These are phyloP conservation scores for Diddensiella transvaalensis DNA, from an alignment of 805 yeast genomes.

Conservation along the genomic window DNA sequence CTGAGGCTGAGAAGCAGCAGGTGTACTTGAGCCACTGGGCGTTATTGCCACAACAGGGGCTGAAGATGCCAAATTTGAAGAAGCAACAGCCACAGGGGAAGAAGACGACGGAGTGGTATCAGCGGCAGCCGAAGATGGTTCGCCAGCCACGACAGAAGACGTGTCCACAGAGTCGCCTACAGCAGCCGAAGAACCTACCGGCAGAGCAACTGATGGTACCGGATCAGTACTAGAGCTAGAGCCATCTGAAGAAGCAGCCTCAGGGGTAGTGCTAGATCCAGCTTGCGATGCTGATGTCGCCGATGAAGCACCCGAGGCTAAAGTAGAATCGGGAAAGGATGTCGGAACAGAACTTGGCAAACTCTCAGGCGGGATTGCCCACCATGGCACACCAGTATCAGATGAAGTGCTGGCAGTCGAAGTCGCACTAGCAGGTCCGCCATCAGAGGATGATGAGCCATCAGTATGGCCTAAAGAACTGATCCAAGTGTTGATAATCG, in stretches of 20 bases:
- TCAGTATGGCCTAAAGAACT: background rate
- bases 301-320: constrained; percentile 4
- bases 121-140: background rate
- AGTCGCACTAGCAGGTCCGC: background rate
- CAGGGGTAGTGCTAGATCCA: constrained; percentile 3
- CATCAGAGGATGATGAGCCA: background rate
- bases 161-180: no score
- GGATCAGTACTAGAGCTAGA: no score
- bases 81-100: constrained; percentile 8
- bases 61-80: background rate
- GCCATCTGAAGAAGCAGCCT: no score
- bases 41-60: constrained; percentile 7
- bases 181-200: background rate
- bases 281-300: constrained; percentile 2
- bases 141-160: background rate
- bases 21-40: constrained; percentile 6
- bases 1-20: constrained; percentile 10
- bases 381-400: background rate
- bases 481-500: background rate
- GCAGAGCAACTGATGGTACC: background rate
- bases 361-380: constrained; percentile 1
- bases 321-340: background rate
- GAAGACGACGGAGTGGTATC: constrained; percentile 7
- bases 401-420: background rate
- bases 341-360: background rate